Conservation (phyloP, 495 filamentous ascomycete species). For the Letharia lupina region DNA sequence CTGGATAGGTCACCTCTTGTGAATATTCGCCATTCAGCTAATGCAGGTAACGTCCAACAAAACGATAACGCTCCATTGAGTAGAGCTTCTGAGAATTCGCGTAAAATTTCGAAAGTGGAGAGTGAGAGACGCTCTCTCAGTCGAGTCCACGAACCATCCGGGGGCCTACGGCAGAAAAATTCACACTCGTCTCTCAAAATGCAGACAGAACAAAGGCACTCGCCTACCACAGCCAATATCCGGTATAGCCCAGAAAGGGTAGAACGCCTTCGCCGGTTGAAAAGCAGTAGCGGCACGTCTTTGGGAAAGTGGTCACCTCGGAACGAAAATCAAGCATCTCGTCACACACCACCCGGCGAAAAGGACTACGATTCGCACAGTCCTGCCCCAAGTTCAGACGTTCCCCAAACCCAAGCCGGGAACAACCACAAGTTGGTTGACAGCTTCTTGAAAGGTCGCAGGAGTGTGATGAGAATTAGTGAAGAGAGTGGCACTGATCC, state of each 20-base stretch:
- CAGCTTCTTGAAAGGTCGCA: slow-evolving; percentile 21
- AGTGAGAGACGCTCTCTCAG: background rate
- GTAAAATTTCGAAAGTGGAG: background rate
- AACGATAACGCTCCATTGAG: slow-evolving; percentile 3
- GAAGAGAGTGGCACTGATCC: slow-evolving; percentile 19
- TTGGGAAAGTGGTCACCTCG: slow-evolving; percentile 1
- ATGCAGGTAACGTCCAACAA: background rate
- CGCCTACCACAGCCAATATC: background rate
- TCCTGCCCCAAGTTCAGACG: background rate
- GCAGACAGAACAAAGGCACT: slow-evolving; percentile 2
- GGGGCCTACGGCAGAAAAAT: background rate
- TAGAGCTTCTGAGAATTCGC: no score
- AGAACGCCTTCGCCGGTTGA: slow-evolving; percentile 23
- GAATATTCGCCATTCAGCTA: background rate
- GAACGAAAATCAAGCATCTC: slow-evolving; percentile 10
- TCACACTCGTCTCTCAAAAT: slow-evolving; percentile 14
- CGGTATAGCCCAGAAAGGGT: slow-evolving; percentile 22
- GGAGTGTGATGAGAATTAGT: slow-evolving; percentile 18
- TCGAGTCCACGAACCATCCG: background rate
- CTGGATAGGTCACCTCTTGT: slow-evolving; percentile 3
- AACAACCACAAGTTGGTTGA: slow-evolving; percentile 20
- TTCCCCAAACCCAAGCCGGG: background rate
- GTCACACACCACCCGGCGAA: background rate
- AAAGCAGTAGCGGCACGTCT: slow-evolving; percentile 18
- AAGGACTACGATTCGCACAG: background rate